Evolutionary conservation across 192 early-diverging fungal species (phyloP).

Genomic region (Linnemannia exigua): DNA sequence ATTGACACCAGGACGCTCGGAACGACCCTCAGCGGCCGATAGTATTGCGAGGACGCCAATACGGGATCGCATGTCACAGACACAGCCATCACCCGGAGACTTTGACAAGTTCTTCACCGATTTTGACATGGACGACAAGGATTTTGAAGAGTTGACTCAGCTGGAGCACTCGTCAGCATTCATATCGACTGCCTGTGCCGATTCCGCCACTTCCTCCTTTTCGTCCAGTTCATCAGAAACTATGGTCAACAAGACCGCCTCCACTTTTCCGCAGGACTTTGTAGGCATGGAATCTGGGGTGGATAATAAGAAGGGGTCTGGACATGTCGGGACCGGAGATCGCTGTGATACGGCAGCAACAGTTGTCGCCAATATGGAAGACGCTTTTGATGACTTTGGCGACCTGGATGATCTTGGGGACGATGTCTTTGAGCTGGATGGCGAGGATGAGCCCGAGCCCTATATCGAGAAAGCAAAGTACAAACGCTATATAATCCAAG

Average conservation of each 20-base stretch:
- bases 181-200: background rate
- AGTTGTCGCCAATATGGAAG: background rate
- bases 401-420: slow-evolving; percentile 38
- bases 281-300: background rate
- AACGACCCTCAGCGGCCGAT: background rate
- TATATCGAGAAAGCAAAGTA: slow-evolving; percentile 27
- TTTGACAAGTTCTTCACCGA: slow-evolving; percentile 44
- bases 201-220: background rate
- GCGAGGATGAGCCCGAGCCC: background rate
- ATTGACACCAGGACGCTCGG: background rate
- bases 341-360: background rate
- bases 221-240: background rate
- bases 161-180: slow-evolving; percentile 15
- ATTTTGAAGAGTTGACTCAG: slow-evolving; percentile 43
- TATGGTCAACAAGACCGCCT: background rate
- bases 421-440: slow-evolving; percentile 28
- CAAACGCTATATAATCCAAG: slow-evolving; percentile 21
- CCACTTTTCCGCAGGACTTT: background rate
- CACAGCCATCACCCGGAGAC: slow-evolving; percentile 23
- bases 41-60: slow-evolving; percentile 4
- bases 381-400: slow-evolving; percentile 32
- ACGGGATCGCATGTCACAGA: background rate
- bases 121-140: slow-evolving; percentile 36
- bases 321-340: background rate
- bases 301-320: background rate